These are phyloP conservation scores for Peronospora farinosa DNA, from an alignment of 352 stramenopile genomes.

Conservation along the genomic window DNA sequence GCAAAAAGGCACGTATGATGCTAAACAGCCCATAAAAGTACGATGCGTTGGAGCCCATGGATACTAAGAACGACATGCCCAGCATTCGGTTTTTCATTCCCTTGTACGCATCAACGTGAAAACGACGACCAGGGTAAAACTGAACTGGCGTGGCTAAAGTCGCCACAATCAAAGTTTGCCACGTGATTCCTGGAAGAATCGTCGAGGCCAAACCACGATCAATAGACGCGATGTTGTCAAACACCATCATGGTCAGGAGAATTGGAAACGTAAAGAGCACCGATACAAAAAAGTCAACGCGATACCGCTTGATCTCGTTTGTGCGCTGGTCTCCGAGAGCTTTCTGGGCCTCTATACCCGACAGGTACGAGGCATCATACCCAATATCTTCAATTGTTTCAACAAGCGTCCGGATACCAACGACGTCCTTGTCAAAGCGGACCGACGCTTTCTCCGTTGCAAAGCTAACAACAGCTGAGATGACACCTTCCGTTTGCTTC, in stretches of 20 bases:
- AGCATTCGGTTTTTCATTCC: conserved; percentile 84
- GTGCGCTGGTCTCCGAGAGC: conserved; percentile 75
- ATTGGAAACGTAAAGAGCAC: conserved; percentile 92
- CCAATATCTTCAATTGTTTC: conserved; percentile 87
- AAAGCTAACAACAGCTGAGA: conserved; percentile 76
- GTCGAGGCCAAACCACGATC: conserved; percentile 38
- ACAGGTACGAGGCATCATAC: conserved; percentile 82
- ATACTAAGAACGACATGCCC: conserved; percentile 97
- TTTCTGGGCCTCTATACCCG: conserved; percentile 60
- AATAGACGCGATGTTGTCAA: conserved; percentile 68
- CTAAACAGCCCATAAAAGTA: conserved; percentile 94
- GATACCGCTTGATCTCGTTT: conserved; percentile 75
- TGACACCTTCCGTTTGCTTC: conserved; percentile 66
- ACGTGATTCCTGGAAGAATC: conserved; percentile 61
- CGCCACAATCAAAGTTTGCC: conserved; percentile 66
- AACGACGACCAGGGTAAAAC: conserved; percentile 89
- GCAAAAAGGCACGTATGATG: conserved; percentile 63
- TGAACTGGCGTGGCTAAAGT: conserved; percentile 93
- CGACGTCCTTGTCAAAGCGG: conserved; percentile 64
- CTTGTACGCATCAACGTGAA: conserved; percentile 93
- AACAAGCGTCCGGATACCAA: conserved; percentile 77
- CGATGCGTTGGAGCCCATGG: conserved; percentile 92
- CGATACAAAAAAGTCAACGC: conserved; percentile 79
- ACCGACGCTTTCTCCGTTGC: conserved; percentile 83
- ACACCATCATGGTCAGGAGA: conserved; percentile 89